Base-by-base conservation (phyloP, 306 rosid genomes). In the Abrus precatorius region DNA sequence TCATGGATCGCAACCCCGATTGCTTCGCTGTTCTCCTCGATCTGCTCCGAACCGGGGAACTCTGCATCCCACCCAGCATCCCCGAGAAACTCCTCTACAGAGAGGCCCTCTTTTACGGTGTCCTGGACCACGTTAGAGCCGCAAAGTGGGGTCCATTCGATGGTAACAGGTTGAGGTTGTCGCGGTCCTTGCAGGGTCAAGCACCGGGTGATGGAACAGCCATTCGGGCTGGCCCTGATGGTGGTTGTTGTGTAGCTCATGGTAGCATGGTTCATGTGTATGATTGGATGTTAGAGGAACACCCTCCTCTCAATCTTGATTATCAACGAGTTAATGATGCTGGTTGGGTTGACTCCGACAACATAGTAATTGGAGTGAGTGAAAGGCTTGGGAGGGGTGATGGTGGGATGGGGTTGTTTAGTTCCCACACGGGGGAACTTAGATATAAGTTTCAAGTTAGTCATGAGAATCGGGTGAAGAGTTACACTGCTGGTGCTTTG, bases 171-270 rank as follows among this genome's bases (percentile, higher is more conserved):
- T 77, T 95, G 38, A 74, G 83, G 47, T 87, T 85, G 5, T 89
- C 92, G 0, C 28, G 64, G 6, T 90, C 98, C 1, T 64, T 92
- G 3, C 79, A 89, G 1, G 97, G 97, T 9, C 92, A 88, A 38
- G 97, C 98, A 1, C 99, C 98, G 0, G 98, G 98, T n/a, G 98
- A 95, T 14, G 99, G 97, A 13, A 95, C 98, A 1, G 98, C 97
- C 33, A 90, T 95, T n/a, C 86, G 98, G 28, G 99, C 92, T 0
- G 94, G 96, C 14, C 99, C 99, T 0, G 93, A 91, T 14, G 98
- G 99, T 9, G 97, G 98, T 3, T 93, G 98, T 73, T 93, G 99
- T 43, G 97, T 95, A 0, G 98, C 96, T 1, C 98, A 93, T 68
- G 98, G 98, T 5, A 86, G 89, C 84, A 86, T 95, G 94, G 98